Evolutionary conservation across 2,329 filamentous ascomycete genomes (phyloP).

Genomic region (Dactylonectria macrodidyma): DNA sequence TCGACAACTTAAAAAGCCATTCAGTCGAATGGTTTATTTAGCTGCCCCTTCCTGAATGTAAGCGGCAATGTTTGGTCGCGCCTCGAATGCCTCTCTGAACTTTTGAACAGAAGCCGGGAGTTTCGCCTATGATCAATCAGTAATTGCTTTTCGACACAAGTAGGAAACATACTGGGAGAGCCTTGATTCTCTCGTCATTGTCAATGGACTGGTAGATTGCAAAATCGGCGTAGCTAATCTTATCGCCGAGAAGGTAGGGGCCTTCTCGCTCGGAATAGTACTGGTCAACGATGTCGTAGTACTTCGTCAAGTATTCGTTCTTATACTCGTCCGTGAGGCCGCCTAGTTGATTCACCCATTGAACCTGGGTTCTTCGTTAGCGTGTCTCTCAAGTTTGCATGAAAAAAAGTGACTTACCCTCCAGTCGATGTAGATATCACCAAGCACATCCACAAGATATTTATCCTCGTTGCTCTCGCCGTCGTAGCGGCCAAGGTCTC

Average conservation of each 20-base stretch:
- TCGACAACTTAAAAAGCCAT: background rate
- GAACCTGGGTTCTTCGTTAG: slow-evolving; percentile 21
- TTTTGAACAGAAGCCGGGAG: slow-evolving; percentile 16
- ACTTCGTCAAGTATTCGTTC: slow-evolving; percentile 47
- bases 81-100: slow-evolving; percentile 27
- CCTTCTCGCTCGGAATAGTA: slow-evolving; percentile 51
- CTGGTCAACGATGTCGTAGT: slow-evolving; percentile 48
- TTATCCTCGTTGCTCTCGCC: slow-evolving; percentile 55
- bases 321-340: slow-evolving; percentile 50
- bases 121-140: slow-evolving; percentile 5
- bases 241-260: slow-evolving; percentile 55
- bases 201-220: slow-evolving; percentile 57
- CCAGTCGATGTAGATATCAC: slow-evolving; percentile 58
- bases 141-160: background rate
- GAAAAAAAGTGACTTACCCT: slow-evolving; percentile 47
- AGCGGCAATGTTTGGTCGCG: slow-evolving; percentile 25
- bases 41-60: slow-evolving; percentile 20
- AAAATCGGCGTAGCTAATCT: slow-evolving; percentile 56
- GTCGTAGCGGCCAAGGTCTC: slow-evolving; percentile 54
- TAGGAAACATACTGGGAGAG: slow-evolving; percentile 52
- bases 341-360: slow-evolving; percentile 49
- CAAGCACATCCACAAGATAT: slow-evolving; percentile 54
- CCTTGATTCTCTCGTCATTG: slow-evolving; percentile 52
- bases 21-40: background rate
- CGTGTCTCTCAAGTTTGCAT: accelerated